A percentile compares a stretch with the other conserved stretches of the same genome.
phyloP scores from a whole-genome alignment of 495 filamentous ascomycete genomes.

The Polyplosphaeria fusca region DNA sequence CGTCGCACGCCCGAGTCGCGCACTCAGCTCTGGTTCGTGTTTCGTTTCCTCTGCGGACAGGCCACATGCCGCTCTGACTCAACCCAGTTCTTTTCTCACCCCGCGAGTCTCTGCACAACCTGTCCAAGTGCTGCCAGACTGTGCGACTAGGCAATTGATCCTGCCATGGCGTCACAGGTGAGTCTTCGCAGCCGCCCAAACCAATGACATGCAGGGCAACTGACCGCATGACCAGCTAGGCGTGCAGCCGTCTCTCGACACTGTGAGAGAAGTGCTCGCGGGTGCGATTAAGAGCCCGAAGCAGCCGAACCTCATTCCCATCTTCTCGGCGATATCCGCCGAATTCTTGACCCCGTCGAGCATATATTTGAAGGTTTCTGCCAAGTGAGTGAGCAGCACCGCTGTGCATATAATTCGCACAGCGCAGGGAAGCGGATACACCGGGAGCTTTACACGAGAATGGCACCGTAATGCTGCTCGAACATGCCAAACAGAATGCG shows the following conservation, averaged over 20 bases:
- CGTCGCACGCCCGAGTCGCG: neutral
- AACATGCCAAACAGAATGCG: neutral
- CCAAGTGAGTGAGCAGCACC: constrained; percentile 59
- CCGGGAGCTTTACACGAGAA: neutral
- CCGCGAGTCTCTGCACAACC: neutral
- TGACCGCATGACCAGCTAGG: constrained; percentile 35
- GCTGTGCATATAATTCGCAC: neutral
- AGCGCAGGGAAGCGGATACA: neutral
- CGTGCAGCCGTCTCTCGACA: constrained; percentile 55
- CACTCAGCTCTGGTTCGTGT: neutral
- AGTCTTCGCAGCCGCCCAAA: neutral
- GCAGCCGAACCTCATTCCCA: constrained; percentile 76
- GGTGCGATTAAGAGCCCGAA: constrained; percentile 49
- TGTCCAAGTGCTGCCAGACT: neutral
- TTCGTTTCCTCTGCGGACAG: neutral
- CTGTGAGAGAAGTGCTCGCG: constrained; percentile 54
- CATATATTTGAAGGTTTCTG: constrained; percentile 84
- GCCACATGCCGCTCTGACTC: neutral
- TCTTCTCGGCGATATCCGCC: constrained; percentile 82
- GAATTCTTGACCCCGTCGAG: constrained; percentile 88
- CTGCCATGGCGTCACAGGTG: constrained; percentile 31
- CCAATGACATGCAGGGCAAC: neutral
- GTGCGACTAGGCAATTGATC: no score
- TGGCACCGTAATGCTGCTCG: neutral
- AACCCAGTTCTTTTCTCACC: neutral